A percentile compares a stretch with the other conserved stretches of the same genome.
Conservation (phyloP, 2,329 filamentous ascomycete genomes). For the Penicillium rolfsii region DNA sequence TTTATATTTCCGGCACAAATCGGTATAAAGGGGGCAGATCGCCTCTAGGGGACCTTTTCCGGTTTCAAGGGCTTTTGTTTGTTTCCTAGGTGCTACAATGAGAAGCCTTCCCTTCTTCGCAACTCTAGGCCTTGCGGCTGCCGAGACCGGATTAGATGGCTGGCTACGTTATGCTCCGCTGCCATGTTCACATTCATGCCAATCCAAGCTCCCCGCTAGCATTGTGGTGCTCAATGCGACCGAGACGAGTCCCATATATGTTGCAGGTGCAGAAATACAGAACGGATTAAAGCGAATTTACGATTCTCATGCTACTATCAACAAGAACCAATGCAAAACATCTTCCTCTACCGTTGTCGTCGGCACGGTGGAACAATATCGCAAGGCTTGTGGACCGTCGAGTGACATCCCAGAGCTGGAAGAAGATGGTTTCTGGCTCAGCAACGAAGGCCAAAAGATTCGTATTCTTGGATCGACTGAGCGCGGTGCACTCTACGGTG, state of each 20-base stretch:
- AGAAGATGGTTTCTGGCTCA: slow-evolving; percentile 62
- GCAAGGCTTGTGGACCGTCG: slow-evolving; percentile 24
- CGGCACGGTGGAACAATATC: slow-evolving; percentile 39
- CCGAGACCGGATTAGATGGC: slow-evolving; percentile 63
- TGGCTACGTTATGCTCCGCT: slow-evolving; percentile 68
- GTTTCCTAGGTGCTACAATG: slow-evolving; percentile 7
- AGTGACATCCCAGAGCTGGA: slow-evolving; percentile 33
- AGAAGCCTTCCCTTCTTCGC: slow-evolving; percentile 14
- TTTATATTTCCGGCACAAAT: neutral
- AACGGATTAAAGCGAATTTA: slow-evolving; percentile 62
- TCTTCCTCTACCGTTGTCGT: slow-evolving; percentile 32
- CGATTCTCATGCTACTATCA: slow-evolving; percentile 50
- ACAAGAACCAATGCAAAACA: slow-evolving; percentile 27
- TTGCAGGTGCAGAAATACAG: slow-evolving; percentile 62
- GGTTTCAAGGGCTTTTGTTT: neutral
- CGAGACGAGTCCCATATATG: slow-evolving; percentile 59
- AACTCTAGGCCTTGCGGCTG: slow-evolving; percentile 34
- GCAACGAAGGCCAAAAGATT: slow-evolving; percentile 51
- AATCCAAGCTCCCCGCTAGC: slow-evolving; percentile 49
- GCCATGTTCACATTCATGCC: slow-evolving; percentile 43
- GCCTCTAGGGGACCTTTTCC: neutral
- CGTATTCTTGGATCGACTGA: slow-evolving; percentile 53
- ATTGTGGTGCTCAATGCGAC: slow-evolving; percentile 61
- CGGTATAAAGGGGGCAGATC: neutral
- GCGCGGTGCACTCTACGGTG: slow-evolving; percentile 68